phyloP scores from a whole-genome alignment of 495 filamentous ascomycete species.

The Neurospora sp. region DNA sequence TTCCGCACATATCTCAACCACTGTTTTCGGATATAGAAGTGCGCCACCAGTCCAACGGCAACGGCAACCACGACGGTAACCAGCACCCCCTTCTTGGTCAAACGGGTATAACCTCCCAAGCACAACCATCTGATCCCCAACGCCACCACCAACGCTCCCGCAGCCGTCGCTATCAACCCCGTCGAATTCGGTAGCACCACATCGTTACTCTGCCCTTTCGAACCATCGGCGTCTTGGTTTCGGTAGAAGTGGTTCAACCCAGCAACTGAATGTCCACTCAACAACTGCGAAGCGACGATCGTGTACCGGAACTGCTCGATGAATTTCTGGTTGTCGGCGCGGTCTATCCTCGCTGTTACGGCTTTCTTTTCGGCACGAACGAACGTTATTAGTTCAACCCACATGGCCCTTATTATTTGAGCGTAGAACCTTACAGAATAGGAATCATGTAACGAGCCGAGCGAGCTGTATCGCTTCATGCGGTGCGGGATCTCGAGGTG shows the following conservation, averaged over 20 bases:
- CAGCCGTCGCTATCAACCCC: constrained; percentile 37
- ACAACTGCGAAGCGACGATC: constrained; percentile 85
- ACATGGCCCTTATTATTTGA: background rate
- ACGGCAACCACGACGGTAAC: constrained; percentile 48
- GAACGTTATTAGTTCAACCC: background rate
- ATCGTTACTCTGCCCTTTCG: background rate
- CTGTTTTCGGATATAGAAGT: constrained; percentile 67
- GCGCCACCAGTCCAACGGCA: constrained; percentile 46
- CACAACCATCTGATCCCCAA: constrained; percentile 64
- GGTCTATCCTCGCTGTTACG: constrained; percentile 66
- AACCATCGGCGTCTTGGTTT: background rate
- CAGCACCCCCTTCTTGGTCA: constrained; percentile 30
- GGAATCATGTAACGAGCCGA: constrained; percentile 32
- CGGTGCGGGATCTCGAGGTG: constrained; percentile 42
- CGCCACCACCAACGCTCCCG: constrained; percentile 57
- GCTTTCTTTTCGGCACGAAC: constrained; percentile 24
- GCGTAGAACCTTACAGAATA: constrained; percentile 13
- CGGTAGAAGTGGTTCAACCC: constrained; percentile 10
- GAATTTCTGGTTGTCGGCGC: constrained; percentile 75
- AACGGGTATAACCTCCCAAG: constrained; percentile 30
- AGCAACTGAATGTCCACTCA: constrained; percentile 52
- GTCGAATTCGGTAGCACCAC: constrained; percentile 18
- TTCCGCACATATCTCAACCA: constrained; percentile 76
- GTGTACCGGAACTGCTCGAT: constrained; percentile 94
- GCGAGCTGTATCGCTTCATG: constrained; percentile 14